Percentiles rank a stretch among this genome's conserved stretches.
phyloP scores from a whole-genome alignment of 2,329 filamentous ascomycete species.

The Penicillium sp. region DNA sequence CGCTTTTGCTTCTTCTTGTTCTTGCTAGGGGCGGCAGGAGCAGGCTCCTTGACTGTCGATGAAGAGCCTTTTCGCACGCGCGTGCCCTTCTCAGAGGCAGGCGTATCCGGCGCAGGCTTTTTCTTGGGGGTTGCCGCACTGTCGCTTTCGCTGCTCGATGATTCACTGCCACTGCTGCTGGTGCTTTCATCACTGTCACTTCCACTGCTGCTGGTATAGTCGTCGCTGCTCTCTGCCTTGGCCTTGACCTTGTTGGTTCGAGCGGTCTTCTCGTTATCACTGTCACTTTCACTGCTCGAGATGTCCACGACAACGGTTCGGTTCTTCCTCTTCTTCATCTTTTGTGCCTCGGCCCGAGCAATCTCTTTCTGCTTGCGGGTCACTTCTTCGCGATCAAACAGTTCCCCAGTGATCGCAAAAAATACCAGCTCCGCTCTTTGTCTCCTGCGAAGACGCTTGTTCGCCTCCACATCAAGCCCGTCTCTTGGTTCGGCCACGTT shows the following conservation, averaged over 20 bases:
- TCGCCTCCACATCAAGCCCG: conserved; percentile 19
- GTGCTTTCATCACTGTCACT: conserved; percentile 17
- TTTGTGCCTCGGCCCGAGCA: conserved; percentile 9
- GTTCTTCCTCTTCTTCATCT: conserved; percentile 36
- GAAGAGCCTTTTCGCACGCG: background rate
- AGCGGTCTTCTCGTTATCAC: conserved; percentile 9
- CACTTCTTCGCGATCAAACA: conserved; percentile 24
- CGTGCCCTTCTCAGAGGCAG: conserved; percentile 2
- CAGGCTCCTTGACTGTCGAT: conserved; percentile 9
- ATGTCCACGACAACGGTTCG: conserved; percentile 39
- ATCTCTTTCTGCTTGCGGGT: conserved; percentile 21
- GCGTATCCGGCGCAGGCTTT: conserved; percentile 7
- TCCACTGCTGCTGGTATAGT: conserved; percentile 15
- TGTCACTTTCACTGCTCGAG: conserved; percentile 35
- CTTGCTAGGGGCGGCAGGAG: conserved; percentile 6
- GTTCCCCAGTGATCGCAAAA: conserved; percentile 27
- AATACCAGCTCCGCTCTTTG: conserved; percentile 36
- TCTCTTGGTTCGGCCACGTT: conserved; percentile 16
- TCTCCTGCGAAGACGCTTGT: conserved; percentile 30
- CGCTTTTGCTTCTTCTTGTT: conserved; percentile 24
- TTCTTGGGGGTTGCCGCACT: conserved; percentile 3
- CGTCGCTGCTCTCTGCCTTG: conserved; percentile 13
- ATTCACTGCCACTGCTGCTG: conserved; percentile 16
- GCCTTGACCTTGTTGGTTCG: conserved; percentile 16
- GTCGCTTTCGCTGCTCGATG: conserved; percentile 13